These are phyloP conservation scores for Cicer judaicum DNA, from an alignment of 306 rosid genomes.

Conservation along the genomic window DNA sequence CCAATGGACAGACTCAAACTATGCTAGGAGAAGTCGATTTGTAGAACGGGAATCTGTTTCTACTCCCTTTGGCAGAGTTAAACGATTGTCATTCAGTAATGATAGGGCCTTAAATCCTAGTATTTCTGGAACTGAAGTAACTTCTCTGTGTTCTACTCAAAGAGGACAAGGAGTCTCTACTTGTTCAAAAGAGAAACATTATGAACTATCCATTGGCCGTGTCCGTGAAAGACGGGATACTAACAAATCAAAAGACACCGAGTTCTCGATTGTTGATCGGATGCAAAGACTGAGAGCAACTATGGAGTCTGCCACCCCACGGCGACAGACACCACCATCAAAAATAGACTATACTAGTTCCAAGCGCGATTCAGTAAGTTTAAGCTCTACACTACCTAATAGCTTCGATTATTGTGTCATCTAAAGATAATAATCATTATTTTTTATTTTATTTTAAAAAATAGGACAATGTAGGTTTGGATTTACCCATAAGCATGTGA, in stretches of 20 bases:
- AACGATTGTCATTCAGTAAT: conserved; percentile 66
- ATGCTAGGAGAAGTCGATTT: conserved; percentile 67
- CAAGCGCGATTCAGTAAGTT: conserved; percentile 65
- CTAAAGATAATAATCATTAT: not conserved
- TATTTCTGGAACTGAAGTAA: conserved; percentile 71
- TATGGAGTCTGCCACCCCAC: conserved; percentile 55
- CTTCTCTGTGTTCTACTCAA: conserved; percentile 64
- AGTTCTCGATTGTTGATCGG: conserved; percentile 49
- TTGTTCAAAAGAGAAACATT: conserved; percentile 49
- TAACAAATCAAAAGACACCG: conserved; percentile 53
- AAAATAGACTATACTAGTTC: conserved; percentile 47
- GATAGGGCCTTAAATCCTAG: conserved; percentile 87
- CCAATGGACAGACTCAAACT: conserved; percentile 63
- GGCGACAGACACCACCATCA: conserved; percentile 52
- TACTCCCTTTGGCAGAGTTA: conserved; percentile 53
- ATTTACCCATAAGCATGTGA: not conserved
- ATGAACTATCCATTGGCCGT: conserved; percentile 56
- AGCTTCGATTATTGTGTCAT: conserved; percentile 25
- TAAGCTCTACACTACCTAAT: conserved; percentile 14
- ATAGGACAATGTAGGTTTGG: not conserved
- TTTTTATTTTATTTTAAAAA: not conserved
- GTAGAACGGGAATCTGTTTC: conserved; percentile 56
- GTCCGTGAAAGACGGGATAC: conserved; percentile 47
- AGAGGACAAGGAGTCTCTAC: conserved; percentile 54
- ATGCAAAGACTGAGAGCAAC: conserved; percentile 50